Evolutionary conservation across 2,329 filamentous ascomycete genomes (phyloP), one percentile per base, ranked within the genome.

Genomic region (Ophiostoma australiae): DNA sequence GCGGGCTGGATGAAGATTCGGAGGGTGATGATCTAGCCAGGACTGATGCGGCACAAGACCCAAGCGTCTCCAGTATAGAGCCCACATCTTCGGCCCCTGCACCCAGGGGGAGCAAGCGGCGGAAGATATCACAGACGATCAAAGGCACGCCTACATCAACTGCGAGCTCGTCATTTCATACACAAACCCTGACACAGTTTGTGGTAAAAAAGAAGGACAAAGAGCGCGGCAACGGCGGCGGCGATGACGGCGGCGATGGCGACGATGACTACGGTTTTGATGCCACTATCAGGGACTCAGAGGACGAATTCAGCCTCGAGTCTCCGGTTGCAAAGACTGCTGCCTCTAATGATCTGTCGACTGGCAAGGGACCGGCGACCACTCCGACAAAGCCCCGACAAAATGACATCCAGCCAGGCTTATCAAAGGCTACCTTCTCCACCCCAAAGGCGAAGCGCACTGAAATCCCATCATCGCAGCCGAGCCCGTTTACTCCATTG

Each of bases 401-500:
- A 5, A 13, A 39, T 23, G 20, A 39, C 10, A 15, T n/a, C 35
- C 10, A 4, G 20, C 10, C 8, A 23, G 20, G 27, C 58, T 33
- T 20, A 6, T 23, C 35, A 13, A 39, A 39, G 20, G 20, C 35
- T 7, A 23, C 13, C n/a, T 48, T 44, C 15, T 35, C 58, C 3
- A 71, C 72, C 3, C 70, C 72, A 4, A 68, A 7, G 4, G 33
- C 65, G 27, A 10, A 0, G 76, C 76, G 74, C 55, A 75, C 74
- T 48, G 82, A 84, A 73, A 81, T 84, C 7, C 82, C 82, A 1
- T 83, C 82, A 0, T 84, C 84, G 0, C 79, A 81, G 72, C 79
- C 80, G 3, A 82, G 82, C 7, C 81, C 82, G 0, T 79, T 80
- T 23, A 81, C 81, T 2, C 78, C 81, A 0, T 79, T 81, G 76